Conservation (phyloP, 495 filamentous ascomycete genomes). For the Neurospora sp. region DNA sequence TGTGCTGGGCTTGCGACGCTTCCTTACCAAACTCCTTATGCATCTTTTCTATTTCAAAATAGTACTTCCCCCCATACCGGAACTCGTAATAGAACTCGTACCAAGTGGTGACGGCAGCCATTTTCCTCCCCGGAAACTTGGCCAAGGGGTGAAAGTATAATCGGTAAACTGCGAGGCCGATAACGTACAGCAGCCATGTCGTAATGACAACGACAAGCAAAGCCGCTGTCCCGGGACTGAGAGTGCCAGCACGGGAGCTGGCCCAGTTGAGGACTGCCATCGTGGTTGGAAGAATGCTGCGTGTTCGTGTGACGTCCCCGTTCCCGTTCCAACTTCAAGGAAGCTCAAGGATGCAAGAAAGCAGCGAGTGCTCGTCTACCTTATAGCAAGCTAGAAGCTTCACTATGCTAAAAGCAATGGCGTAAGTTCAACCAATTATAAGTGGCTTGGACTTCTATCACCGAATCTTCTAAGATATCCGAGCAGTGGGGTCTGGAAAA, state of each 20-base stretch:
- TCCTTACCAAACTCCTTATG: slow-evolving; percentile 30
- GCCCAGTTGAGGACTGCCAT: not conserved
- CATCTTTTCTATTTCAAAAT: slow-evolving; percentile 25
- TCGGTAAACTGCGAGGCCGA: slow-evolving; percentile 4
- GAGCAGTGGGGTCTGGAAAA: not conserved
- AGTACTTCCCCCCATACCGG: slow-evolving; percentile 23
- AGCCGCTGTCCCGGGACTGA: not conserved
- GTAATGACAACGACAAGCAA: not conserved
- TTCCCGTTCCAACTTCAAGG: not conserved
- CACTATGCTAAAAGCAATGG: too few species aligned
- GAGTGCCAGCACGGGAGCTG: not conserved
- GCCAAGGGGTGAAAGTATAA: slow-evolving; percentile 26
- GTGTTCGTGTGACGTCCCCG: not conserved
- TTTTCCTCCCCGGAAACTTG: slow-evolving; percentile 32
- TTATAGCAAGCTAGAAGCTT: not conserved
- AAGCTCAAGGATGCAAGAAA: not conserved
- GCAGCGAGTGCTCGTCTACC: not conserved
- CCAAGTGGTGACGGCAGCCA: slow-evolving; percentile 31
- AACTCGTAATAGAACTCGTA: slow-evolving; percentile 39
- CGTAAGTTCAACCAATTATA: too few species aligned
- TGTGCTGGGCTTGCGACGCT: too few species aligned
- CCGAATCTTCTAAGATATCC: not conserved
- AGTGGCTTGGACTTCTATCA: not conserved
- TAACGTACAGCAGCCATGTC: not conserved
- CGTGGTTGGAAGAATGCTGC: not conserved